Base-by-base conservation (phyloP, 192 early-diverging fungal species). In the Umbelopsis vinacea region DNA sequence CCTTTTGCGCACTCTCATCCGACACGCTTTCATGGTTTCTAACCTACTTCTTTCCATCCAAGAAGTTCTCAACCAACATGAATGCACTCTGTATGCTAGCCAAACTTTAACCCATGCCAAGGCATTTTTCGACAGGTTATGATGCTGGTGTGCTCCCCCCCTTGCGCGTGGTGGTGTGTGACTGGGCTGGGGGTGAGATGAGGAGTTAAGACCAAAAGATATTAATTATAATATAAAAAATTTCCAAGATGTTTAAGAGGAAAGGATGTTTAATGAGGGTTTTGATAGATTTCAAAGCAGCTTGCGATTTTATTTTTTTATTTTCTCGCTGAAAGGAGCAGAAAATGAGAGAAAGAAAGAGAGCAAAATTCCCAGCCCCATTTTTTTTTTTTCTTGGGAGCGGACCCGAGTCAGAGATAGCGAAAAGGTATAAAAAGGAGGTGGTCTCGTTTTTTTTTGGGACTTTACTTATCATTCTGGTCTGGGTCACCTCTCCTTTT, bases 321-420 rank as follows among this genome's bases (percentile, higher is more conserved):
- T 29, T 29, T 29, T 29, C 29, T 11, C 53, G 15, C 57, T 63
- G 23, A 63, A 63, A 63, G 26, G 26, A 63, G 57, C n/a, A 63
- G 26, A 17, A 26, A 60, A 60, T 21, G 55, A 60, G 19, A 60
- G 57, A 63, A 63, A 63, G 57, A 63, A 63, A 35, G 35, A 63
- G 33, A 63, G 35, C 33, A n/a, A 63, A 63, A 63, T 63, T 37
- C 57, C 33, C 57, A 63, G 57, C 57, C 57, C 26, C 23, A 29
- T 63, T 63, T 63, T 63, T 60, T 63, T 63, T 63, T 63, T 63
- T 60, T 63, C 35, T 63, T 63, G 26, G 33, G 19, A 35, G 33
- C 57, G 57, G 57, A 35, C 57, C 57, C 57, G 57, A 63, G 57
- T 63, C 57, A 63, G 57, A 63, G 57, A 63, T 63, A 63, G 33